Conservation (phyloP, 1,139 yeast genomes). For the Taphrina sp. region DNA sequence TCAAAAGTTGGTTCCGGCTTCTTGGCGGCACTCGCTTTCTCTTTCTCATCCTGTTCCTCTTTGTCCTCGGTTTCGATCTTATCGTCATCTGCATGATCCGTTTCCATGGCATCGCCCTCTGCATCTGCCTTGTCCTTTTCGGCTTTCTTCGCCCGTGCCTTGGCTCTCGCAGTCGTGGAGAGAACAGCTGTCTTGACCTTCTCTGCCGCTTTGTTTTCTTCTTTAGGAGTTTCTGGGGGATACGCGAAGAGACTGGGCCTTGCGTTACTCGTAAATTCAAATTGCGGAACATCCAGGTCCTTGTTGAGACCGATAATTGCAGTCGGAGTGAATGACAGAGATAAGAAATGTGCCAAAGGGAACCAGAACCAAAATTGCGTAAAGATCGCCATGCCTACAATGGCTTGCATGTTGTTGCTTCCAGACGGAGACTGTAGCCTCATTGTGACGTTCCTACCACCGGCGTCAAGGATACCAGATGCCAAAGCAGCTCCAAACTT, state of each 20-base stretch:
- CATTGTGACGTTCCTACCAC: conserved; percentile 97
- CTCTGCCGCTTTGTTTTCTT: conserved; percentile 79
- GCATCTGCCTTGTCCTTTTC: conserved; percentile 52
- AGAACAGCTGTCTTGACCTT: conserved; percentile 90
- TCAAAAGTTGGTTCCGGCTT: conserved; percentile 41
- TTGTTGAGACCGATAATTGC: conserved; percentile 81
- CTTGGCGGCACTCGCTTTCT: conserved; percentile 35
- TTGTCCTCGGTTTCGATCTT: conserved; percentile 41
- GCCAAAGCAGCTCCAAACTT: conserved; percentile 97
- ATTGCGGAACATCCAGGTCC: conserved; percentile 83
- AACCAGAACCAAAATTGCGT: conserved; percentile 98
- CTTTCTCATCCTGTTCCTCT: conserved; percentile 39
- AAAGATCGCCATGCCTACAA: conserved; percentile 87
- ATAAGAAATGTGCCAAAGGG: conserved; percentile 90
- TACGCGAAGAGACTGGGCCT: conserved; percentile 79
- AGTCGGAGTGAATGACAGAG: conserved; percentile 90
- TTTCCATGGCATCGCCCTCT: conserved; percentile 42
- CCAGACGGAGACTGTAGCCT: conserved; percentile 89
- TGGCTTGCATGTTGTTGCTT: conserved; percentile 82
- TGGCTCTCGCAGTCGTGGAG: conserved; percentile 89
- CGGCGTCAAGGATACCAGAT: conserved; percentile 97
- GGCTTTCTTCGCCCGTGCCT: conserved; percentile 78
- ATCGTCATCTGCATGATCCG: conserved; percentile 46
- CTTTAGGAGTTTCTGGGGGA: conserved; percentile 83
- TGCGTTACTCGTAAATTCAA: conserved; percentile 76